phyloP scores from a whole-genome alignment of 2,329 filamentous ascomycete species.

The Aureobasidium sp. region DNA sequence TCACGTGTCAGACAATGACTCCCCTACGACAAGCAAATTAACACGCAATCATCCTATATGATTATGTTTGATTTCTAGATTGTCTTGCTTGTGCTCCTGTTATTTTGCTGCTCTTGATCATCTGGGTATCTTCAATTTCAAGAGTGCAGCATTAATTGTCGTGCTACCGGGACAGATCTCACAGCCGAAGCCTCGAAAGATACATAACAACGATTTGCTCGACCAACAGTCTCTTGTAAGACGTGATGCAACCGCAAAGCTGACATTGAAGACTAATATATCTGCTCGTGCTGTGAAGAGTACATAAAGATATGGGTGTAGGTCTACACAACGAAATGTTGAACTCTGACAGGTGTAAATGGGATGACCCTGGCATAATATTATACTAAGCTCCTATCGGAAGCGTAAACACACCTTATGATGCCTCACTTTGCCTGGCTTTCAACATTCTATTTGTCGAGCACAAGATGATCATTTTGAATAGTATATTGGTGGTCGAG shows the following conservation, averaged over 20 bases:
- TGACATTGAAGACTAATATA: neutral
- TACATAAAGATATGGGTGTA: neutral
- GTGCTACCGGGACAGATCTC: too few species aligned
- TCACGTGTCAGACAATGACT: too few species aligned
- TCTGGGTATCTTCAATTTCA: too few species aligned
- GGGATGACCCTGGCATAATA: neutral
- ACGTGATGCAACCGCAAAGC: neutral
- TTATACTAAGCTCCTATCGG: neutral
- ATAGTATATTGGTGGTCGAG: neutral
- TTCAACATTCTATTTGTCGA: too few species aligned
- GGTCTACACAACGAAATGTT: neutral
- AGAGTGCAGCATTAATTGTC: too few species aligned
- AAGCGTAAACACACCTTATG: too few species aligned
- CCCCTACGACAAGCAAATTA: too few species aligned
- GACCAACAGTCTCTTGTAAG: neutral
- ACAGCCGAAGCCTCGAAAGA: neutral
- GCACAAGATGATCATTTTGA: neutral
- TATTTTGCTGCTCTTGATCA: too few species aligned
- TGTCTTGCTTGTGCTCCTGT: too few species aligned
- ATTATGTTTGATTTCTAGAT: too few species aligned
- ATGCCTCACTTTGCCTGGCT: too few species aligned
- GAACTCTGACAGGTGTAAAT: neutral
- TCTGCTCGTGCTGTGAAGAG: neutral
- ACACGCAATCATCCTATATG: too few species aligned
- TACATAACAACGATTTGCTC: neutral